Evolutionary conservation across 495 filamentous ascomycete species (phyloP).

Genomic region (Neurospora sp.): DNA sequence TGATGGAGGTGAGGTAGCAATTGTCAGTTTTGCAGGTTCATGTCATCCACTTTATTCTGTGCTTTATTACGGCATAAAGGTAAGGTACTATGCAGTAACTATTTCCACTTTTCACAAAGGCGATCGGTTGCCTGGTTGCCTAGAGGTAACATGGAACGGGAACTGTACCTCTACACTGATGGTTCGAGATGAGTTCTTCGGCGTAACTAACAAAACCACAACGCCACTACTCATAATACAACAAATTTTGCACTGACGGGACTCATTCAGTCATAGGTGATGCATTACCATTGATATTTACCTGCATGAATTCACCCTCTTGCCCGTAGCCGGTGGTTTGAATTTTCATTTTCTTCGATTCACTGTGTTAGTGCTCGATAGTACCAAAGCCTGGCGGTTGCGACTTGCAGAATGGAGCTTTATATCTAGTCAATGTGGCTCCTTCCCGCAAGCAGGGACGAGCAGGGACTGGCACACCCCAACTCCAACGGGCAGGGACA

Average conservation of each 20-base stretch:
- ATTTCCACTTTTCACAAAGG: not conserved
- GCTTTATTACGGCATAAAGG: not conserved
- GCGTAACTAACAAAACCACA: too few species aligned
- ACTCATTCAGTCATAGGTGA: too few species aligned
- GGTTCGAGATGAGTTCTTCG: not conserved
- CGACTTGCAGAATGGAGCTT: not conserved
- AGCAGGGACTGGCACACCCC: not conserved
- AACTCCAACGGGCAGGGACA: not conserved
- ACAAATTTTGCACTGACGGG: too few species aligned
- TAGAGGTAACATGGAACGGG: not conserved
- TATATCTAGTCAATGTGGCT: not conserved
- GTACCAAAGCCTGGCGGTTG: not conserved
- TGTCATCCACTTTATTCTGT: not conserved
- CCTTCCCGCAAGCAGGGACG: not conserved
- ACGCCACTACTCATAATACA: too few species aligned
- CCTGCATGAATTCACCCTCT: not conserved
- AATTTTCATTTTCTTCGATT: not conserved
- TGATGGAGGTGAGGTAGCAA: not conserved
- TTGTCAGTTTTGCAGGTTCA: not conserved
- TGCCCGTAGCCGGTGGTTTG: not conserved
- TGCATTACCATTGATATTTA: not conserved
- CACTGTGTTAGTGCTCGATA: not conserved
- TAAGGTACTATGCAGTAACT: not conserved
- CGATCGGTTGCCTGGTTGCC: not conserved
- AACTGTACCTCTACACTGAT: not conserved